Base-by-base conservation (phyloP, 1,284 basidiomycete species). In the Filobasidium uniguttulatum region DNA sequence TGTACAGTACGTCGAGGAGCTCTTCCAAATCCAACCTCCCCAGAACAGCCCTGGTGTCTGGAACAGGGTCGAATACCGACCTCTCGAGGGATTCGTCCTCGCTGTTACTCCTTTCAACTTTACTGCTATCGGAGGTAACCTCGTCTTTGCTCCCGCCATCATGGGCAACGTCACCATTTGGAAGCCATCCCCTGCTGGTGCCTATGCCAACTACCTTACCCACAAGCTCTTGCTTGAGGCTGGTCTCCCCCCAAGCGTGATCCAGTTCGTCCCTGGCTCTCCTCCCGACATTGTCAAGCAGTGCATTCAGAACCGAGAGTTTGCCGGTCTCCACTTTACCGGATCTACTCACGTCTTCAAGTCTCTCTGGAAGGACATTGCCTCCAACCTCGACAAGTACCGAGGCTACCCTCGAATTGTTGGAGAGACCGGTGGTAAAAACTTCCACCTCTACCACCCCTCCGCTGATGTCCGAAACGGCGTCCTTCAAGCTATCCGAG, bases 71-170 rank as follows among this genome's bases (percentile, higher is more conserved):
- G 94, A 98, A 71, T 98, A 90, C 71, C 85, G 94, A 56, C 80
- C 93, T 3, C 77, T 99, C 19, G 93, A 98, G 71, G 94, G 93
- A 26, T 98, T 98, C 71, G 86, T 97, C 28, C 78, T 98, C 46
- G 93, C 94, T 14, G 85, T 98, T 36, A 91, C 93, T 5, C 93
- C 93, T 0, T 98, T 98, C 76, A 98, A 98, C 75, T 98, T 96
- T 65, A 94, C 91, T 44, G 90, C 90, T 26, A 96, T 96, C 56
- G 90, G 87, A 50, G 91, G 87, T 22, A 96, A 96, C 70, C 81
- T 96, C 35, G 80, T 60, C 46, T 66, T 66, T 78, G 89, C 80
- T 14, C 93, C 93, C 31, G 90, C 88, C 14, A 73, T 99, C 55
- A 83, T 96, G 38, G 94, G 94, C 55, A 98, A 98, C 69, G 86